Conservation (phyloP, 2,329 filamentous ascomycete species). For the Fusarium concolor region DNA sequence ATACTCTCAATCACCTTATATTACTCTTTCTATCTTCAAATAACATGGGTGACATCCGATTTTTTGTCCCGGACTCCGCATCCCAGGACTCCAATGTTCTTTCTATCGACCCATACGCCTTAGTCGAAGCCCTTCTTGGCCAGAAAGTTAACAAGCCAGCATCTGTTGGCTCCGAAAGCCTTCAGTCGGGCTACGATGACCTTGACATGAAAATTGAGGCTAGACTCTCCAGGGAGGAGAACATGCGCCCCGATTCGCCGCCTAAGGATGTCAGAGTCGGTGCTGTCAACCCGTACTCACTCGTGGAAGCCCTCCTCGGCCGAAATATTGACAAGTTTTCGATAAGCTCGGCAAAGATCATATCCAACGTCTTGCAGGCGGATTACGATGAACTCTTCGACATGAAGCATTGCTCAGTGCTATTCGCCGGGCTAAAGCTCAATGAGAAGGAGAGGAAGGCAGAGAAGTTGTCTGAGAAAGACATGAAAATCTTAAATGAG, state of each 20-base stretch:
- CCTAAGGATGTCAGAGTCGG: constrained; percentile 56
- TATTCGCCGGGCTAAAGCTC: constrained; percentile 57
- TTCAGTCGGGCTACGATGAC: constrained; percentile 51
- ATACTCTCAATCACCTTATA: background rate
- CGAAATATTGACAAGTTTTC: constrained; percentile 55
- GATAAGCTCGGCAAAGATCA: constrained; percentile 49
- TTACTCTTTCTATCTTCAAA: background rate
- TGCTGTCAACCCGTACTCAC: constrained; percentile 58
- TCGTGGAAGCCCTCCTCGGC: constrained; percentile 58
- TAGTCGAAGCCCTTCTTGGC: constrained; percentile 55
- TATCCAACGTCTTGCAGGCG: constrained; percentile 58
- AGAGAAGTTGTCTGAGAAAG: constrained; percentile 53
- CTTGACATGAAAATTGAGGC: constrained; percentile 40
- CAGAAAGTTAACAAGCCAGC: constrained; percentile 47
- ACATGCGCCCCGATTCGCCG: constrained; percentile 49
- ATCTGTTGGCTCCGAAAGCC: constrained; percentile 43
- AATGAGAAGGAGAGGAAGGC: constrained; percentile 53
- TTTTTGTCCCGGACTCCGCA: background rate
- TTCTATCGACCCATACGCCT: constrained; percentile 51
- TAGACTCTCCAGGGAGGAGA: constrained; percentile 6
- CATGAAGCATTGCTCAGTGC: constrained; percentile 56
- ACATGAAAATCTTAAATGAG: constrained; percentile 57
- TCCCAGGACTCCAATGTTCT: background rate
- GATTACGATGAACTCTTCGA: constrained; percentile 62
- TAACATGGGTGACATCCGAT: background rate